A percentile compares a stretch with the other conserved stretches of the same genome.
Evolutionary conservation across 495 filamentous ascomycete genomes (phyloP).

Genomic region (Haplographium delicatum): DNA sequence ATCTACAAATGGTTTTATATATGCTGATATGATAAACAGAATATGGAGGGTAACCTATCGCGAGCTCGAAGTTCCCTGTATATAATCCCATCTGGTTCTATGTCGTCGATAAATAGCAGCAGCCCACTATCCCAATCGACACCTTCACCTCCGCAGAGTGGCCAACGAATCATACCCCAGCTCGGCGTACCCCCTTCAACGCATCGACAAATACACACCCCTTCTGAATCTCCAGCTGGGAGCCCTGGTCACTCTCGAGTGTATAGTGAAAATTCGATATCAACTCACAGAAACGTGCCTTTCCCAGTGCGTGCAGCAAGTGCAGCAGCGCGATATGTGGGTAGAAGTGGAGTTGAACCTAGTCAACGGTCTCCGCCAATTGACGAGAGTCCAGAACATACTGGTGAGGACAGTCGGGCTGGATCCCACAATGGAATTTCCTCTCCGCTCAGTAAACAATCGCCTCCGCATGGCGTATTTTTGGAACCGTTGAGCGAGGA

Average conservation of each 20-base stretch:
- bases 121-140: conserved; percentile 28
- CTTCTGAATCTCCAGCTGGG: conserved; percentile 24
- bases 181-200: conserved; percentile 27
- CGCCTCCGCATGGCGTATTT: conserved; percentile 14
- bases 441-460: conserved; percentile 11
- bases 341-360: neutral
- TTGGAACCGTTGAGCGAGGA: conserved; percentile 33
- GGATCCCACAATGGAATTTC: conserved; percentile 2
- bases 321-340: conserved; percentile 20
- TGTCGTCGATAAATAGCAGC: conserved; percentile 34
- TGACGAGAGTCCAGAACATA: conserved; percentile 9
- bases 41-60: conserved; percentile 85
- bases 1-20: conserved; percentile 1
- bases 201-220: conserved; percentile 31
- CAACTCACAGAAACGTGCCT: conserved; percentile 29
- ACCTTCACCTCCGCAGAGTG: conserved; percentile 23
- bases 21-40: conserved; percentile 41
- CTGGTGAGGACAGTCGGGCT: neutral
- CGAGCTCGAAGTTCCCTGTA: conserved; percentile 71
- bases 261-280: conserved; percentile 52
- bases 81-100: conserved; percentile 52
- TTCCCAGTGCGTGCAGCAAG: conserved; percentile 21
- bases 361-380: conserved; percentile 8
- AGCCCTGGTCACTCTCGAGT: conserved; percentile 49
- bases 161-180: conserved; percentile 6